Base-by-base conservation (phyloP, 1,139 yeast species). In the Scheffersomyces parashehatae region DNA sequence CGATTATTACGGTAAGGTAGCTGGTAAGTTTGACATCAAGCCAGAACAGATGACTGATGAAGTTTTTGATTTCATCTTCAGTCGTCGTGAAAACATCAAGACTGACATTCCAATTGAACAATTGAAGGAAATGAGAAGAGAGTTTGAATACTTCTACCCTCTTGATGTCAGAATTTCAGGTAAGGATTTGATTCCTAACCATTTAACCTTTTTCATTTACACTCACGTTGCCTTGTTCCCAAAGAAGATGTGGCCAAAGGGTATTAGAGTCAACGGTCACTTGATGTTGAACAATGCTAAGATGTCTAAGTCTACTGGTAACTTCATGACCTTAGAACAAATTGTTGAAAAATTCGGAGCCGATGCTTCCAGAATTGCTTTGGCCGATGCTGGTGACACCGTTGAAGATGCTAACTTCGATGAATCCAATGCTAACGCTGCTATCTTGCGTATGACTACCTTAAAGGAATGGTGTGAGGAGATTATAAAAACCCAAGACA, bases 341-440 rank as follows among this genome's bases (percentile, higher is more conserved):
- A 79, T 86, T 59, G 85, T 85, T 46, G 79, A 81, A 56, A 95
- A 93, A 71, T 93, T 84, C 56, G 99, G 99, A 65, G 97, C 99
- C 41, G 99, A 95, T 68, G 98, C 98, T 36, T 78, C 96, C 15
- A 86, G 99, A 77, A 88, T 95, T 67, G 97, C 99, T 8, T 75
- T 95, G 56, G 99, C 99, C 33, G 98, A 95, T 74, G 97, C 97
- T 45, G 99, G 99, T 75, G 99, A 95, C 64, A 75, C 95, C 39
- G 82, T 90, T 53, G 99, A 93, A 70, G 99, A 95, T 69, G 99
- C 99, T 46, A 95, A 95, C 74, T 88, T 95, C 60, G 99, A 93
- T 62, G 99, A 95, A 70, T 76, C 90, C 50, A 91, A 86, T 58
- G 99, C 99, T 44, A 95, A 95, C 60, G 97, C 99, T 38, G 97